Base-by-base conservation (phyloP, 495 filamentous ascomycete species). In the Tuber brumale region DNA sequence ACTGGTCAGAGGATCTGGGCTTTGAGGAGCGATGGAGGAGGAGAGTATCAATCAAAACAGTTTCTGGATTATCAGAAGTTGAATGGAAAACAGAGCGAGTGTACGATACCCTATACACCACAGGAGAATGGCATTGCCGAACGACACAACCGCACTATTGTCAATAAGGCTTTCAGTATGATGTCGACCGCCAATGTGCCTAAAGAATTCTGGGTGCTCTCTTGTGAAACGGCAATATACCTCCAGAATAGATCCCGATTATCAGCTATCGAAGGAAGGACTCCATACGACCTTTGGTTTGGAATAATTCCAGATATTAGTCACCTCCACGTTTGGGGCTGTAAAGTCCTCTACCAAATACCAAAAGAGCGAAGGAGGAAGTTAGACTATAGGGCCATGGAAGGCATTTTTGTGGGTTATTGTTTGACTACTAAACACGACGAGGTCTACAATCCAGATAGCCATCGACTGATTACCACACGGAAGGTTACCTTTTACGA, bases 261-360 rank as follows among this genome's bases (percentile, higher is more conserved):
- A 1, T 0, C 21, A 0, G 5, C 46, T 0, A 0, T 51, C 1
- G 7, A 10, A 0, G 21, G 46, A n/a, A 9, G 7, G 0, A 51
- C 46, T 0, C 46, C 46, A 1, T 51, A n/a, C 7, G 46, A 51
- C 8, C 2, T 51, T 0, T 51, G 21, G 46, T 51, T 9, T n/a
- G 46, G 46, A 1, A 0, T 0, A 0, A 2, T 51, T 23, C 46
- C 46, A 0, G 21, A 51, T 10, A 10, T 51, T 21, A 0, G 46
- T 8, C 46, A 51, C 2, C 46, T 51, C 0, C 1, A 21, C 0
- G 7, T 10, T 2, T 51, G 6, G 21, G 46, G 21, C 8, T 51
- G 46, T n/a, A 8, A 10, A 6, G 46, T 51, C 0, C 1, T 51
- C 7, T 51, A 51, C 9, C 46, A 0, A 0, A 9, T n/a, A 12